These are phyloP conservation scores for Tephrocybe rancida DNA, from an alignment of 768 basidiomycete genomes.

Conservation along the genomic window DNA sequence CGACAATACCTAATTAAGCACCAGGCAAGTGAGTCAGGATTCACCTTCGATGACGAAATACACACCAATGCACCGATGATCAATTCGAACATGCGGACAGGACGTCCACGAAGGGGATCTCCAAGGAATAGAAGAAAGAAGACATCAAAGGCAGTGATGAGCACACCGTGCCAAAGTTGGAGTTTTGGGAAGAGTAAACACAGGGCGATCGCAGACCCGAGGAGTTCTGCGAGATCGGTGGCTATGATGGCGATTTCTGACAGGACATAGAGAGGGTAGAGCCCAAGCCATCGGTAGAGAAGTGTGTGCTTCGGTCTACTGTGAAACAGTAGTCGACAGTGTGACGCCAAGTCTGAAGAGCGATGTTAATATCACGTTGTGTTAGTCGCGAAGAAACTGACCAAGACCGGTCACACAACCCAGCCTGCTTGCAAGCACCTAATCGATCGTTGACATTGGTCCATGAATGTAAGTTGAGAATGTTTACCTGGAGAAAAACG, in stretches of 20 bases:
- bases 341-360: conserved; percentile 49
- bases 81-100: conserved; percentile 69
- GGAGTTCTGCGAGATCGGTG: conserved; percentile 80
- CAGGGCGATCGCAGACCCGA: conserved; percentile 82
- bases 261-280: conserved; percentile 67
- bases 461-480: conserved; percentile 1
- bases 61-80: conserved; percentile 66
- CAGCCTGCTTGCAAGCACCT: conserved; percentile 79
- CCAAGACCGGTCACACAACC: conserved; percentile 86
- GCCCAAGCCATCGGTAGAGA: conserved; percentile 56
- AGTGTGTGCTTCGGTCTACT: conserved; percentile 61
- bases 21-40: too few relatives aligned
- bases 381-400: conserved; percentile 27
- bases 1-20: conserved; percentile 50
- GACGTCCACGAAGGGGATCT: conserved; percentile 67
- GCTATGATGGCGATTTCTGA: conserved; percentile 75
- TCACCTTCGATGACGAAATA: conserved; percentile 7
- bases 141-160: conserved; percentile 71
- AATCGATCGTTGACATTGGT: not conserved
- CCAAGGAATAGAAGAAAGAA: conserved; percentile 70
- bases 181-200: conserved; percentile 72
- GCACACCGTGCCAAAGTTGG: conserved; percentile 69
- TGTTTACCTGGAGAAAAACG: conserved; percentile 73
- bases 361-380: not conserved
- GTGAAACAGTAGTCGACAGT: conserved; percentile 66